Conservation (phyloP, 306 rosid genomes). For the Castanea sativa region DNA sequence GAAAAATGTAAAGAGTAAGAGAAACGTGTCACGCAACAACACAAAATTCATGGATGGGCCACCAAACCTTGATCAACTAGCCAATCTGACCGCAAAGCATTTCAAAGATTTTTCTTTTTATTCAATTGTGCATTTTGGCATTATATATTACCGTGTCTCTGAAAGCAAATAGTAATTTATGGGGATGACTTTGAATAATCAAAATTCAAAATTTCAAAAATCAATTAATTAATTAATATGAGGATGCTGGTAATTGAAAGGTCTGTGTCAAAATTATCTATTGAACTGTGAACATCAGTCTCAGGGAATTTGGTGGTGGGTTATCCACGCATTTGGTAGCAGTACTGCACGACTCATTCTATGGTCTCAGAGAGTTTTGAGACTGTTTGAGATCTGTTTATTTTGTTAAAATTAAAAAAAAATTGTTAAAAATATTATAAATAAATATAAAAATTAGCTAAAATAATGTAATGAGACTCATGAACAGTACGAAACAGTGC, state of each 20-base stretch:
- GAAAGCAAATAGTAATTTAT: not conserved
- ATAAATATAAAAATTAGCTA: no score
- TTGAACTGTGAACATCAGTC: not conserved
- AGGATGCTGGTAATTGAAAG: no score
- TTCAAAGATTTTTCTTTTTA: not conserved
- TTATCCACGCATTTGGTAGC: slow-evolving; percentile 9
- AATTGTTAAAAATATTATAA: no score
- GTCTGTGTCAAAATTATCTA: slow-evolving; percentile 1
- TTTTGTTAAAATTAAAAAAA: no score
- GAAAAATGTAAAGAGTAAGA: not conserved
- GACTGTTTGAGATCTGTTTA: no score
- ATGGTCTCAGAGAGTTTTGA: no score
- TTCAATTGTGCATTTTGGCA: not conserved
- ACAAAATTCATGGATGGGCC: slow-evolving; percentile 5
- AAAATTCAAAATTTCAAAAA: no score
- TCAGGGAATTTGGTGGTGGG: not conserved
- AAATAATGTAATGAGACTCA: no score
- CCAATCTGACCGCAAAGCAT: not conserved
- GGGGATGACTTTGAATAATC: no score
- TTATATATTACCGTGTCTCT: not conserved
- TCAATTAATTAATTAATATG: no score
- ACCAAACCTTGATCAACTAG: slow-evolving; percentile 13
- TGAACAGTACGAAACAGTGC: no score
- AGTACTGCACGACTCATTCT: no score
- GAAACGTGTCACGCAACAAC: slow-evolving; percentile 25